Base-by-base conservation (phyloP, 2,329 filamentous ascomycete species). In the Sarocladiaceae sp. region DNA sequence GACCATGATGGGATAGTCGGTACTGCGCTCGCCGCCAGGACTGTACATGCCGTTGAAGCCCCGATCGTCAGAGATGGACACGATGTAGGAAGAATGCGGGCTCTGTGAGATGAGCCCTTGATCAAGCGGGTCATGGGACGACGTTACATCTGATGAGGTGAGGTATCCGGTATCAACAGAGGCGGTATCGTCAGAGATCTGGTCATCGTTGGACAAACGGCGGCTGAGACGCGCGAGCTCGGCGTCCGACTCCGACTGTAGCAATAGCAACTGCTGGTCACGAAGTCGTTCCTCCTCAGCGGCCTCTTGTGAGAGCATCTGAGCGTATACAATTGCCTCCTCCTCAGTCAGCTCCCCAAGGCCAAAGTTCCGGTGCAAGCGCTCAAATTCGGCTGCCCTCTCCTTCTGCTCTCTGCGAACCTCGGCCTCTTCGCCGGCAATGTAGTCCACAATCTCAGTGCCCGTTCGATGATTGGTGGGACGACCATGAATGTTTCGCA, bases 391-490 rank as follows among this genome's bases (percentile, higher is more conserved):
- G 52, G 84, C 85, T 22, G 77, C 76, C 35, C 82, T 80, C 39
- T 82, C 78, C 28, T 84, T 73, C 59, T 86, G 83, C 62, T 96
- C 90, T 8, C 79, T 79, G 52, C 87, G 85, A 52, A 97, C 77
- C 65, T 96, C 91, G 39, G 84, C 78, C 58, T 87, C 82, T 66
- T 97, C 93, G n/a, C 88, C 87, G 36, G 85, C 85, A 56, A 97
- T 97, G 62, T 92, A 92, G 57, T 87, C 86, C 54, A 85, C 82
- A 31, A 96, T 76, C 22, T 87, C 84, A 17, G 83, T 85, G 39
- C 88, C 81, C 18, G 86, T 69, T 4, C 78, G 73, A 40, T 79
- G 76, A 50, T 71, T 74, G 15, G 70, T 70, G 6, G 72, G 59
- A 20, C 75, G 76, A n/a, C 76, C 75, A 52, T 82, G 77, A 5